Percentiles rank a stretch among this genome's conserved stretches.
phyloP scores from a whole-genome alignment of 345 rosid species.

The Laguncularia racemosa region DNA sequence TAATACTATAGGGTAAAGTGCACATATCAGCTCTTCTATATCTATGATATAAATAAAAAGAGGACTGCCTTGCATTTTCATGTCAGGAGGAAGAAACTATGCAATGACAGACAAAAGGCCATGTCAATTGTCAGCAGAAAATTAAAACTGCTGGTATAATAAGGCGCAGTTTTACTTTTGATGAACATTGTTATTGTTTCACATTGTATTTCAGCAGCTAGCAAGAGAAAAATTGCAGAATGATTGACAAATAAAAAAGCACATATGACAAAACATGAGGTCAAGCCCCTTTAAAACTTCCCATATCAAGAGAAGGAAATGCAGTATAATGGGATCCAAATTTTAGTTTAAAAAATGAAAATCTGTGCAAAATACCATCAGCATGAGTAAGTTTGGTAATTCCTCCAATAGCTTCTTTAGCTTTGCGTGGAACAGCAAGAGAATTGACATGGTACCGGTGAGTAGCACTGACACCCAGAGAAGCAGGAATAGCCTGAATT shows the following conservation, averaged over 20 bases:
- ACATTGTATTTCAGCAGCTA: no score
- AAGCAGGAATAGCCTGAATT: constrained; percentile 84
- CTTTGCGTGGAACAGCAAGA: constrained; percentile 96
- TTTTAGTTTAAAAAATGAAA: background rate
- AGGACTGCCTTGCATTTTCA: background rate
- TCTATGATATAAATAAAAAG: background rate
- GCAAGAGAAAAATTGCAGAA: no score
- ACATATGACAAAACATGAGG: no score
- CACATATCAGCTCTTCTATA: no score
- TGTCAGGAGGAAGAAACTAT: background rate
- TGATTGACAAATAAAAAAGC: no score
- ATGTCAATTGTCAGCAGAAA: no score
- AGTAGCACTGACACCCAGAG: constrained; percentile 85
- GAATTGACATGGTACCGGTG: constrained; percentile 91
- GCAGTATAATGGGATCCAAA: background rate
- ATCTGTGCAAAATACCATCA: constrained; percentile 50
- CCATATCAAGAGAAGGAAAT: no score
- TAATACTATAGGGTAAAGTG: no score
- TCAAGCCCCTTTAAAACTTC: no score
- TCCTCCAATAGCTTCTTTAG: constrained; percentile 98
- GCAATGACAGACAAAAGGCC: background rate
- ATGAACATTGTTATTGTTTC: no score
- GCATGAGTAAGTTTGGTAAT: constrained; percentile 77
- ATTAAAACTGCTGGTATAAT: no score
- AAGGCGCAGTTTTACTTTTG: no score